Evolutionary conservation across 2,329 filamentous ascomycete species (phyloP).

Genomic region (Colletotrichum cereale): DNA sequence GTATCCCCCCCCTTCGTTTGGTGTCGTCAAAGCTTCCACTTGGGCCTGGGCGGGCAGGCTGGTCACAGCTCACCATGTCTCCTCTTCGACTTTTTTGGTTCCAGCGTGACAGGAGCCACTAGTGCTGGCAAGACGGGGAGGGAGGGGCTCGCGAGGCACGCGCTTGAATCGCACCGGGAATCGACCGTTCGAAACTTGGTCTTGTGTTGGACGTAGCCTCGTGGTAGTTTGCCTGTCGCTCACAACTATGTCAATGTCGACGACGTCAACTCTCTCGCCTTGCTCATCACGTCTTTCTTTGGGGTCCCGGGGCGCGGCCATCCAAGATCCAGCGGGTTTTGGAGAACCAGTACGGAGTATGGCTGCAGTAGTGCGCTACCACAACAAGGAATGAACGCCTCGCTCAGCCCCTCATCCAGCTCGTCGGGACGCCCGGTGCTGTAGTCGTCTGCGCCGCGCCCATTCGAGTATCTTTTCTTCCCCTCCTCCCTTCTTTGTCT

Average conservation of each 20-base stretch:
- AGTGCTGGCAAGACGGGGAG: slow-evolving; percentile 3
- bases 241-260: slow-evolving; percentile 6
- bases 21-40: slow-evolving; percentile 21
- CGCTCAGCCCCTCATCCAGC: slow-evolving; percentile 36
- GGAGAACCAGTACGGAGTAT: neutral
- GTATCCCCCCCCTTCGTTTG: neutral
- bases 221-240: neutral
- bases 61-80: slow-evolving; percentile 1
- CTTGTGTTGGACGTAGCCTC: neutral
- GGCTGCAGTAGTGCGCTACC: neutral
- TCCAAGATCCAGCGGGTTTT: neutral
- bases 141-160: neutral
- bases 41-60: slow-evolving; percentile 14
- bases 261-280: slow-evolving; percentile 2
- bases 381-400: slow-evolving; percentile 25
- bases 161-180: neutral
- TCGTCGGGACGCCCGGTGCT: slow-evolving; percentile 34
- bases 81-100: slow-evolving; percentile 20
- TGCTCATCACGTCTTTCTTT: neutral
- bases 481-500: slow-evolving; percentile 24
- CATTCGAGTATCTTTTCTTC: neutral
- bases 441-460: slow-evolving; percentile 1
- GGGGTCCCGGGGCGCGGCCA: neutral
- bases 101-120: slow-evolving; percentile 20
- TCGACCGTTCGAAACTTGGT: slow-evolving; percentile 5